Conservation (phyloP, 1,139 yeast species). For the Suhomyces wounanorum region DNA sequence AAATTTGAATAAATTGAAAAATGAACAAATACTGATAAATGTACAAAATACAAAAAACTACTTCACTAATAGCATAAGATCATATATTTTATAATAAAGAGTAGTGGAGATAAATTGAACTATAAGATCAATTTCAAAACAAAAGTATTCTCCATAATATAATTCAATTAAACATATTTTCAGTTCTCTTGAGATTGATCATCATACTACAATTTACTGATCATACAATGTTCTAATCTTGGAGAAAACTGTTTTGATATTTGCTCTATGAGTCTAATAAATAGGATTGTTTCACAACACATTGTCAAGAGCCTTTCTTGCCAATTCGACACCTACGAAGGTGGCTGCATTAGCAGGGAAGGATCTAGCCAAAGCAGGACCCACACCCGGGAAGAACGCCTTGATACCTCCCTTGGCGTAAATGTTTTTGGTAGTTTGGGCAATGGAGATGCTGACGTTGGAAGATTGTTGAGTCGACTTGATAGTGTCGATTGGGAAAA, state of each 20-base stretch:
- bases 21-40: too few relatives aligned
- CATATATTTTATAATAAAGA: too few relatives aligned
- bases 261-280: constrained; percentile 4
- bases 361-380: constrained; percentile 91
- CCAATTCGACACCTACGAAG: constrained; percentile 90
- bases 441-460: constrained; percentile 57
- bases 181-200: background rate
- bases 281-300: constrained; percentile 17
- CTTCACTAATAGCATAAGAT: background rate
- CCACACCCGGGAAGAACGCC: constrained; percentile 97
- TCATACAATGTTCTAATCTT: background rate
- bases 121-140: too few relatives aligned
- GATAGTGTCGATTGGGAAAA: constrained; percentile 95
- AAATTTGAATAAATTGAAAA: too few relatives aligned
- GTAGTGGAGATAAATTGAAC: background rate
- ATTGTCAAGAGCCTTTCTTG: constrained; percentile 65
- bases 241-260: background rate
- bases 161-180: too few relatives aligned
- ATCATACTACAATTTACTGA: background rate
- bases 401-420: constrained; percentile 74
- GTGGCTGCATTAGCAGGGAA: constrained; percentile 99
- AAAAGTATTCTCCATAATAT: too few relatives aligned
- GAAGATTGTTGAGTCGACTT: constrained; percentile 84
- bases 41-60: too few relatives aligned
- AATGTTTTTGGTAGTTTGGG: constrained; percentile 65